A percentile compares a stretch with the other conserved stretches of the same genome.
phyloP scores from a whole-genome alignment of 345 rosid species.

The Toxicodendron radicans region DNA sequence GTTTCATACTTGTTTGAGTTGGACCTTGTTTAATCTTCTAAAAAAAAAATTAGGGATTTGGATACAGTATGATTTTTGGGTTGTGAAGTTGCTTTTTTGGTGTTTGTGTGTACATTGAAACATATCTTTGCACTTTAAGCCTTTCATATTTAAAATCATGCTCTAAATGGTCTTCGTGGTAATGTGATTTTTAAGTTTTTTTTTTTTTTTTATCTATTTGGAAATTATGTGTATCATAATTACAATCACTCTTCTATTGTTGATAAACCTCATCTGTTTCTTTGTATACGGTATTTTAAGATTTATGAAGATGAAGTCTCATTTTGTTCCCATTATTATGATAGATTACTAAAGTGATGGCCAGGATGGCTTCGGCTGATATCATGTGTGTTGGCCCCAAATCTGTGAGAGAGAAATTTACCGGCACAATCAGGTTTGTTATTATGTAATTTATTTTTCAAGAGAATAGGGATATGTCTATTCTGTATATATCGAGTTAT shows the following conservation, averaged over 20 bases:
- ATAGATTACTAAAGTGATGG: conserved; percentile 85
- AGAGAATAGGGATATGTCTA: conserved; percentile 1
- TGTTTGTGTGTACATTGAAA: background rate
- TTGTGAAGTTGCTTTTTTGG: background rate
- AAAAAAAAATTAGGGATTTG: background rate
- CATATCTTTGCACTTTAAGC: background rate
- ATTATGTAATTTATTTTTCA: background rate
- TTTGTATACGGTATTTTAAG: background rate
- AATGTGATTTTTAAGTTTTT: background rate
- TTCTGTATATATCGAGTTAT: background rate
- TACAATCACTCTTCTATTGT: background rate
- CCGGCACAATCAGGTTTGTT: conserved; percentile 71
- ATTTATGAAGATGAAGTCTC: background rate
- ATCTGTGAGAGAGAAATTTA: conserved; percentile 75
- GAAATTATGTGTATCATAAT: background rate
- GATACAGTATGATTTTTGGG: background rate
- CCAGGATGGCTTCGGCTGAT: conserved; percentile 74
- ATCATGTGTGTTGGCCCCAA: conserved; percentile 85
- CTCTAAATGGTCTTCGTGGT: background rate
- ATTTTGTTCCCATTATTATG: conserved; percentile 11
- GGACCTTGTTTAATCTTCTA: background rate
- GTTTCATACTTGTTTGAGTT: background rate
- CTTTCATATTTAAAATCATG: background rate
- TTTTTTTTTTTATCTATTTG: background rate
- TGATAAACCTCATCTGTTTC: conserved; percentile 3